phyloP scores from a whole-genome alignment of 768 basidiomycete species.

The Xerocomellus dryophilus region DNA sequence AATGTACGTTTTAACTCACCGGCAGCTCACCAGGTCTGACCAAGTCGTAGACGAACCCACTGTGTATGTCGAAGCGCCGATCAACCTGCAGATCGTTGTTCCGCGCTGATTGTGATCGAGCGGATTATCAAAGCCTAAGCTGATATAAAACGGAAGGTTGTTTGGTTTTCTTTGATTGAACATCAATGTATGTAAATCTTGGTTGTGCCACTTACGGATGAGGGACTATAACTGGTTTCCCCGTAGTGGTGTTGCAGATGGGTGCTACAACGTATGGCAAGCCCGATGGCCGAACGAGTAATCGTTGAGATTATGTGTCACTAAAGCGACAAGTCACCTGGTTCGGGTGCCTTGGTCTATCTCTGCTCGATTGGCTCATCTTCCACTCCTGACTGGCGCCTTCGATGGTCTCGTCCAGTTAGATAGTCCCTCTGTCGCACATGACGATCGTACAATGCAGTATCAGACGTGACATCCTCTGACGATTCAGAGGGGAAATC shows the following conservation, averaged over 20 bases:
- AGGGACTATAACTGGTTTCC: too few species aligned
- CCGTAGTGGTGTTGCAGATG: too few species aligned
- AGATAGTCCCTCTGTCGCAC: background rate
- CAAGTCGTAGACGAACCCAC: slow-evolving; percentile 20
- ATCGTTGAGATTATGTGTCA: too few species aligned
- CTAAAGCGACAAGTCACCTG: too few species aligned
- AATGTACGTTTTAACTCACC: slow-evolving; percentile 13
- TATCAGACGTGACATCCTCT: background rate
- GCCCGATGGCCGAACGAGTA: too few species aligned
- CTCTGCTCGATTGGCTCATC: background rate
- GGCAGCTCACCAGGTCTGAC: background rate
- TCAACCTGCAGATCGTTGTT: slow-evolving; percentile 23
- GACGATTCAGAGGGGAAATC: background rate
- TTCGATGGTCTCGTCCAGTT: too few species aligned
- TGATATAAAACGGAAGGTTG: too few species aligned
- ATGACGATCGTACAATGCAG: background rate
- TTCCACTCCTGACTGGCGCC: too few species aligned
- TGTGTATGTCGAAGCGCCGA: slow-evolving; percentile 15
- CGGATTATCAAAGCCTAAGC: too few species aligned
- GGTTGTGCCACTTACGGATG: background rate
- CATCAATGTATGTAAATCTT: background rate
- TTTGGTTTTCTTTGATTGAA: too few species aligned
- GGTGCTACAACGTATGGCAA: too few species aligned
- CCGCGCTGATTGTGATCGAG: slow-evolving; percentile 10
- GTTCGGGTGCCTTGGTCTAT: background rate